These are phyloP conservation scores for Collybiopsis luxurians DNA, from an alignment of 768 basidiomycete species.

Conservation along the genomic window DNA sequence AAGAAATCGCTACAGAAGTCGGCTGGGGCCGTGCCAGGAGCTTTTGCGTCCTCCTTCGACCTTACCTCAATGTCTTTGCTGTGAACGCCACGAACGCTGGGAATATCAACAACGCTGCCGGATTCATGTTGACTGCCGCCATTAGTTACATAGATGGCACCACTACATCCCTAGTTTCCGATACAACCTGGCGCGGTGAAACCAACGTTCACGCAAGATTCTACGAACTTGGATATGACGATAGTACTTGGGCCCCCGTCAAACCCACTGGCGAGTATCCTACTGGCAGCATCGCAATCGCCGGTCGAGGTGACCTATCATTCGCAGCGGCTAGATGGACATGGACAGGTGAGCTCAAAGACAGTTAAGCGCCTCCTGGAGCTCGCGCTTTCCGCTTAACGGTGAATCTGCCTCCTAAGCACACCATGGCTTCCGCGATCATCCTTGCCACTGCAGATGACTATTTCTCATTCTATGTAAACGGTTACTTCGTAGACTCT, in stretches of 20 bases:
- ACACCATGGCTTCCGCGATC: slow-evolving; percentile 16
- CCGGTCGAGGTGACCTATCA: slow-evolving; percentile 13
- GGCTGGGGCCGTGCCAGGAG: slow-evolving; percentile 15
- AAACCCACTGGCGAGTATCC: slow-evolving; percentile 20
- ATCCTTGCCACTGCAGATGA: slow-evolving; percentile 27
- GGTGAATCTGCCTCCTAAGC: slow-evolving; percentile 17
- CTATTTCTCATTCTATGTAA: slow-evolving; percentile 23
- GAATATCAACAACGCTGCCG: slow-evolving; percentile 19
- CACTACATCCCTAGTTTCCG: slow-evolving; percentile 18
- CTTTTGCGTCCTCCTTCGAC: slow-evolving; percentile 16
- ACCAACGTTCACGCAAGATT: slow-evolving; percentile 21
- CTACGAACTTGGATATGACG: slow-evolving; percentile 18
- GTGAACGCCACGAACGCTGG: slow-evolving; percentile 26
- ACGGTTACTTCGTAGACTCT: slow-evolving; percentile 20
- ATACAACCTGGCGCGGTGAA: slow-evolving; percentile 21
- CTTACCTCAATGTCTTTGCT: slow-evolving; percentile 22
- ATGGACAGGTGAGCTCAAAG: slow-evolving; percentile 20
- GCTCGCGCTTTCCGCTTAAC: slow-evolving; percentile 27
- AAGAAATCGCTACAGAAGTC: slow-evolving; percentile 18
- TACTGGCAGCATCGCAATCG: slow-evolving; percentile 22
- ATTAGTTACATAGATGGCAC: slow-evolving; percentile 26
- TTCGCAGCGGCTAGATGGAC: slow-evolving; percentile 24
- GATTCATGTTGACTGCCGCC: slow-evolving; percentile 22
- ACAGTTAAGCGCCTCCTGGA: slow-evolving; percentile 13
- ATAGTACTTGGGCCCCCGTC: slow-evolving; percentile 20